Evolutionary conservation across 805 yeast species (phyloP), one percentile per base, ranked within the genome.

Genomic region (Pichia paraexigua): DNA sequence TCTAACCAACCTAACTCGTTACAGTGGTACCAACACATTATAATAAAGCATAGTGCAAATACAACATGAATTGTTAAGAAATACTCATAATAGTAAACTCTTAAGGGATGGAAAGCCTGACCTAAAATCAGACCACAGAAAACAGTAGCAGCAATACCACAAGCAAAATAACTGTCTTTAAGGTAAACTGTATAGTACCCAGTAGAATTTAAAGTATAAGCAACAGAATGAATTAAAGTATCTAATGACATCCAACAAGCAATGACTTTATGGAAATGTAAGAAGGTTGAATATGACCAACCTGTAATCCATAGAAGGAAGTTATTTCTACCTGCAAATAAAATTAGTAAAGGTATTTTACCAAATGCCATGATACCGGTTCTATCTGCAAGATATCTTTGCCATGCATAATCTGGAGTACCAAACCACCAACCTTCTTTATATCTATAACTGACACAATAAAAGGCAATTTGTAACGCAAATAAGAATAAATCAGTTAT

Each of bases 211-310:
- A 53, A 43, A 0, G 74, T 68, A 58, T 64, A 66, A 18, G 67
- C 67, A 47, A 63, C 65, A 3, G 68, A 71, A 53, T 77, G 82
- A 21, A 72, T 60, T n/a, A 74, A 45, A 22, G 65, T 60, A 57
- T 74, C 61, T 25, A 73, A 30, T 47, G 69, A 60, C 63, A 74
- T 70, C 5, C 74, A 71, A 59, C 86, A 72, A 1, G 87, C 82
- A 46, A 77, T 64, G 82, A 87, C 78, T 63, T 76, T 83, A 65
- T 88, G 96, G 60, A 77, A 78, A 32, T 74, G 72, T 58, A 81
- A 58, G 56, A 75, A 75, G 35, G 74, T 63, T 3, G 75, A 56
- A 50, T 68, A 71, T 10, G 64, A 58, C 71, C 76, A 71, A 0
- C 78, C 76, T 9, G 78, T 70, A 24, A 75, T 27, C 64, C 67